A percentile compares a stretch with the other conserved stretches of the same genome.
Conservation (phyloP, 1,284 basidiomycete species). For the Cystobasidium slooffiae region DNA sequence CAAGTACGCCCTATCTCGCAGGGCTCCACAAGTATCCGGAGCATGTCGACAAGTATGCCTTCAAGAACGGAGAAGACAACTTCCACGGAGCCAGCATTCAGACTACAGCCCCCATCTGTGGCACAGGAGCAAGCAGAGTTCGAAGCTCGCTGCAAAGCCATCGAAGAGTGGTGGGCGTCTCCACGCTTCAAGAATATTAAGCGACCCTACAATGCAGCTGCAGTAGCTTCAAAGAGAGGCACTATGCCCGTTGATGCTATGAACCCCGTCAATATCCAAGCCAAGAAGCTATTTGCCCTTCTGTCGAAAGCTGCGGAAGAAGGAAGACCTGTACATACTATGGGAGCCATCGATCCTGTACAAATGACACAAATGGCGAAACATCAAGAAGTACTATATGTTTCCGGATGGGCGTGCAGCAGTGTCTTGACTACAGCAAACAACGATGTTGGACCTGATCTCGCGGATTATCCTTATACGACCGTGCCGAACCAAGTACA, state of each 20-base stretch:
- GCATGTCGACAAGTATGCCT: slow-evolving; percentile 1
- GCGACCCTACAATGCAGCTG: slow-evolving; percentile 75
- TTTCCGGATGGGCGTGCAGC: slow-evolving; percentile 91
- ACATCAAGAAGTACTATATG: slow-evolving; percentile 89
- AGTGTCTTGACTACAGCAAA: slow-evolving; percentile 86
- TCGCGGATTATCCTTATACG: slow-evolving; percentile 94
- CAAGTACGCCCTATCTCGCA: neutral
- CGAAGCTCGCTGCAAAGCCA: slow-evolving; percentile 66
- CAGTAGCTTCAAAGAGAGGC: slow-evolving; percentile 85
- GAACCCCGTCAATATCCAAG: slow-evolving; percentile 71
- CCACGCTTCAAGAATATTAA: slow-evolving; percentile 75
- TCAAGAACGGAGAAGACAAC: neutral
- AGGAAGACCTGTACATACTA: slow-evolving; percentile 75
- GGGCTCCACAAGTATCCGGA: neutral
- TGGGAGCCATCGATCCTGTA: slow-evolving; percentile 87
- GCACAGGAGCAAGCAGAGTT: slow-evolving; percentile 71
- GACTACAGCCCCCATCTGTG: slow-evolving; percentile 67
- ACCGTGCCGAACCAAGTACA: slow-evolving; percentile 92
- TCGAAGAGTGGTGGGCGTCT: slow-evolving; percentile 72
- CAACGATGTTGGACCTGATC: slow-evolving; percentile 96
- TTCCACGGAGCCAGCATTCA: slow-evolving; percentile 58
- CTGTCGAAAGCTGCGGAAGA: slow-evolving; percentile 69
- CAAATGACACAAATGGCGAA: slow-evolving; percentile 96
- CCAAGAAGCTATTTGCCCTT: slow-evolving; percentile 77
- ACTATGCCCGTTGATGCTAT: slow-evolving; percentile 77